Evolutionary conservation across 257 asterid species (phyloP).

Genomic region (Capsicum baccatum): DNA sequence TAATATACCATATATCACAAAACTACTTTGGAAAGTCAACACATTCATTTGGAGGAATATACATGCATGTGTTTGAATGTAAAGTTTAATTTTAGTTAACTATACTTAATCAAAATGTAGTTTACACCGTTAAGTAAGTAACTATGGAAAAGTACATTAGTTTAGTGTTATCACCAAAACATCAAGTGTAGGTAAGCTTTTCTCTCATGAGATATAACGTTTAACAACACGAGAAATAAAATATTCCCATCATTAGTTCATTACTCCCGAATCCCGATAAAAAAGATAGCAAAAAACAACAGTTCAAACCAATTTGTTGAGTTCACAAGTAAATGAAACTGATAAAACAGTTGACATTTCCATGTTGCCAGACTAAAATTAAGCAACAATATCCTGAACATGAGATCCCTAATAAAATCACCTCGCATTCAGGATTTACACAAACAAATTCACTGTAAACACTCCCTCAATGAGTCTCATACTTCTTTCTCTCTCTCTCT

Average conservation of each 20-base stretch:
- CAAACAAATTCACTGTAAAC: not conserved
- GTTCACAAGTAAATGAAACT: conserved; percentile 23
- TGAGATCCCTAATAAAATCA: conserved; percentile 32
- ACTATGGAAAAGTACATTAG: too few relatives aligned
- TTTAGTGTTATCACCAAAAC: too few relatives aligned
- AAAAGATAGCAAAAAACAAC: not conserved
- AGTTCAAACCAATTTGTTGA: conserved; percentile 13
- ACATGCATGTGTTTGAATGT: too few relatives aligned
- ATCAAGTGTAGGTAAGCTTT: too few relatives aligned
- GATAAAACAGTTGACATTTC: conserved; percentile 4
- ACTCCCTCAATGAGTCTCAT: conserved; percentile 27
- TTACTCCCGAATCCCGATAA: not conserved
- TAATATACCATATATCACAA: not conserved
- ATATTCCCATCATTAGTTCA: conserved; percentile 10
- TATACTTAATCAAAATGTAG: too few relatives aligned
- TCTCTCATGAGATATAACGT: not conserved
- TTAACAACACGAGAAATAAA: not conserved
- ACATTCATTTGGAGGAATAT: not conserved
- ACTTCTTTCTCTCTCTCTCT: not conserved
- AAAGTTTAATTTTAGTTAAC: too few relatives aligned
- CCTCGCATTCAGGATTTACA: conserved; percentile 26
- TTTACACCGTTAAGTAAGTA: too few relatives aligned
- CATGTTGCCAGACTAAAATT: conserved; percentile 9
- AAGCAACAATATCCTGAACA: conserved; percentile 28
- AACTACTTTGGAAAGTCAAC: not conserved